Evolutionary conservation across 495 filamentous ascomycete genomes (phyloP), one percentile per base, ranked within the genome.

Genomic region (Daldinia loculata): DNA sequence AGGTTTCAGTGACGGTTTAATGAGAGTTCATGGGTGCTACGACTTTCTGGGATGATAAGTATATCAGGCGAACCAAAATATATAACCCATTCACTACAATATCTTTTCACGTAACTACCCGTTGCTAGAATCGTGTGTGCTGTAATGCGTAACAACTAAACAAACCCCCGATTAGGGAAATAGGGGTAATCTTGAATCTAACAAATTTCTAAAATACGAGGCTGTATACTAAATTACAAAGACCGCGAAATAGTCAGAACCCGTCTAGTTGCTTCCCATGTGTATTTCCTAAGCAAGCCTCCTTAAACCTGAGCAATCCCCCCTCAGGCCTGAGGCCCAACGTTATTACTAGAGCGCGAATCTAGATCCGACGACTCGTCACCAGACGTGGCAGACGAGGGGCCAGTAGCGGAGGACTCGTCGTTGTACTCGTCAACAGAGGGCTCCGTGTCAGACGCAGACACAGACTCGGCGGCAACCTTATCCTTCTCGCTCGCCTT

Each of bases 361-460:
- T 68, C 70, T 2, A 72, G 38, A 29, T 72, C 70, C 22, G 70
- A 70, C 27, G 53, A 61, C 36, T 39, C 65, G 15, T 45, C 56
- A n/a, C 9, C 56, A 6, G 65, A 66, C 51, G 32, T 61, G 27
- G 61, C 56, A 3, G 53, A 39, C 22, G 24, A 52, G 9, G 51
- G 29, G 26, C 36, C 22, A 4, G 41, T 8, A 15, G 63, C 30
- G 8, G 51, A 56, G n/a, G 67, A 66, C 48, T 52, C 67, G 24
- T 56, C 26, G 12, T 30, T 19, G n/a, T 63, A 61, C 9, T 59
- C 56, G 2, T 50, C 17, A 17, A 55, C 29, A 3, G 56, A 53
- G 12, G 48, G 58, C 6, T 39, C 30, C 4, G 43, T 12, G 17
- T 60, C 43, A 15, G 55, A 67, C 22, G 36, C 38, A 6, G 36